These are phyloP conservation scores for Rhodotorula sp. DNA, from an alignment of 1,284 basidiomycete genomes.

Conservation along the genomic window DNA sequence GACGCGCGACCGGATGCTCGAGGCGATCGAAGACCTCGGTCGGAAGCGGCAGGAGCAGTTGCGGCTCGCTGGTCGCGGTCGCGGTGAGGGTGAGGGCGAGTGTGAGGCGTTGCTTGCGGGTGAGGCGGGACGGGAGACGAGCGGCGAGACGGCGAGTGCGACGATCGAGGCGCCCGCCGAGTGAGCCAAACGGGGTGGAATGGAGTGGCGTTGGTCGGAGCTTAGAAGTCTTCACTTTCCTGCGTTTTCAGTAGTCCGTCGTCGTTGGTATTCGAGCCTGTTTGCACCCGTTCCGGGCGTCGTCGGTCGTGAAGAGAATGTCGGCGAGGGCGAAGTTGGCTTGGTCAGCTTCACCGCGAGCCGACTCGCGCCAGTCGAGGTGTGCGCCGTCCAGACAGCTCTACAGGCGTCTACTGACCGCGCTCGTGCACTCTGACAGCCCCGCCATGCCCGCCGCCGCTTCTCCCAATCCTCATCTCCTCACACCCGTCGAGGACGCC, in stretches of 20 bases:
- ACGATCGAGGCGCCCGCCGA: background rate
- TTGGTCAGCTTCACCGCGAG: background rate
- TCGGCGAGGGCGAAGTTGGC: background rate
- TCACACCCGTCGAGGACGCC: slow-evolving; percentile 19
- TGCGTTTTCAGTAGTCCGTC: background rate
- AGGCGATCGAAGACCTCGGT: slow-evolving; percentile 49
- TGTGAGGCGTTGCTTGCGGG: background rate
- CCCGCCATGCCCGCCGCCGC: slow-evolving; percentile 1
- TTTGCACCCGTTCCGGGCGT: background rate
- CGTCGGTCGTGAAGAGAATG: background rate
- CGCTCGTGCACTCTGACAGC: no score
- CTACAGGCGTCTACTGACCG: background rate
- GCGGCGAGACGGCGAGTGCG: slow-evolving; percentile 2
- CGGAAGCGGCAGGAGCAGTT: slow-evolving; percentile 20
- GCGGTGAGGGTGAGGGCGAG: background rate
- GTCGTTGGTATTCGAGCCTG: background rate
- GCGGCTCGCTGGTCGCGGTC: background rate
- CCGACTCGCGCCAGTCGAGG: background rate
- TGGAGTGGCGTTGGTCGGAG: background rate
- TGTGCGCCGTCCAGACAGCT: background rate
- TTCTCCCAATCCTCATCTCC: background rate
- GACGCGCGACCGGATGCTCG: slow-evolving; percentile 71
- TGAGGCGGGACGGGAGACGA: background rate
- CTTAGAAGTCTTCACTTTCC: no score
- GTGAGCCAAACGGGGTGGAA: background rate